Evolutionary conservation across 345 rosid species (phyloP), one percentile per base, ranked within the genome.

Genomic region (Salix koriyanagi): DNA sequence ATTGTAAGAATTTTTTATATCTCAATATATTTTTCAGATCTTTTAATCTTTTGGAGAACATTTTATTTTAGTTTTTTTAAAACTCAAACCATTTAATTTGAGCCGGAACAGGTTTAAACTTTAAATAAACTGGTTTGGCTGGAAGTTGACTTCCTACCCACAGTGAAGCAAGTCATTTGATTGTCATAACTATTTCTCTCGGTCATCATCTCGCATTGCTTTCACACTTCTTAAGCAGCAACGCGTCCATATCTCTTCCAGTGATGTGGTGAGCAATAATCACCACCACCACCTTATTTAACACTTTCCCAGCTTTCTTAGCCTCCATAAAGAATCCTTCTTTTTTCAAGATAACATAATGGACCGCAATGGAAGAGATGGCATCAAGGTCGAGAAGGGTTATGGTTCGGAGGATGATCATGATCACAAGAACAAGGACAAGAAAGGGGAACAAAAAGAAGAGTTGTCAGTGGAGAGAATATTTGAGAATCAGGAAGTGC

Each of bases 401-500:
- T 10, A 11, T 28, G 76, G 28, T 16, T 61, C 42, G 19, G 46
- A 32, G 21, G 50, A 65, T 7, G 9, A 36, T 6, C 50, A 13
- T 19, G 52, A 21, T 32, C 26, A 42, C 15, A 32, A 42, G 25
- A 69, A 60, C 19, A 32, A 41, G 37, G 65, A 36, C 37, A 36
- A 37, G 13, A 41, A 48, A 34, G 71, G 37, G 37, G 37, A 36
- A 36, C 37, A 36, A 36, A 36, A 71, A 36, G 41, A 13, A n/a
- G 71, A 4, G 36, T 56, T 23, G 21, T 73, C 81, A 2, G 54
- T 79, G 18, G 81, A 79, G 69, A 18, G 48, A n/a, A 7, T 23
- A 26, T 79, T 79, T 30, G 74, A 60, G 46, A 39, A 69, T 2
- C 73, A 73, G 14, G 77, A 73, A 32, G 76, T 72, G 16, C 77